Base-by-base conservation (phyloP, 805 yeast genomes). In the Cyberlindnera japonica region DNA sequence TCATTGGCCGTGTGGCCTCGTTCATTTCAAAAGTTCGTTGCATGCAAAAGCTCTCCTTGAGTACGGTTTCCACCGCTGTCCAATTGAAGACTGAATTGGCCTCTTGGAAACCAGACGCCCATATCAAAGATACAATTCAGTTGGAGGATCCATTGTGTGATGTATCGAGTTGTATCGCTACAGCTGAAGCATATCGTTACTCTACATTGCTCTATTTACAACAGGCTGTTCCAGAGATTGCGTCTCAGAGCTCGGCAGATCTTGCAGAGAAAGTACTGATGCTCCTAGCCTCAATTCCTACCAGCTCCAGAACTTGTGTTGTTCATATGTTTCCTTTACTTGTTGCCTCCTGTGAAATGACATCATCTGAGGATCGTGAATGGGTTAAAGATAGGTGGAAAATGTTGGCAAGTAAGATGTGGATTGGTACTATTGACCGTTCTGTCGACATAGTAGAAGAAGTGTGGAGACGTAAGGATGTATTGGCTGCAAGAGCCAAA, bases 151-250 rank as follows among this genome's bases (percentile, higher is more conserved):
- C 74, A 6, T 58, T 66, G 2, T 74, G 80, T 66, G 87, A 80
- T 48, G 53, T 77, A 22, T 62, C 80, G 5, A 72, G 82, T 9
- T 76, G 83, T 43, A 65, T 81, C 19, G 75, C 85, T 2, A 81
- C 86, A 1, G 86, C 87, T 3, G 87, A 81, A 52, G 81, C 86
- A 0, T 81, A 81, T 57, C 55, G 84, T 28, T 77, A 68, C 55
- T 71, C 85, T 1, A 68, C 83, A 0, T 55, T 81, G 27, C 53
- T 81, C 16, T 79, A 77, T 51, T 58, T 81, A 22, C 84, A 79
- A 55, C 86, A 81, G 53, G 81, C 85, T 1, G 84, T 81, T 4
- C 87, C 88, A 0, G 84, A 81, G 47, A 69, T 80, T 14, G 83
- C 83, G 9, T 72, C 77, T 8, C 55, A 64, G 27, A 58, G 76